Percentiles rank a stretch among this genome's conserved stretches.
phyloP scores from a whole-genome alignment of 2,329 filamentous ascomycete species.

The Amauroascus verrucosus region DNA sequence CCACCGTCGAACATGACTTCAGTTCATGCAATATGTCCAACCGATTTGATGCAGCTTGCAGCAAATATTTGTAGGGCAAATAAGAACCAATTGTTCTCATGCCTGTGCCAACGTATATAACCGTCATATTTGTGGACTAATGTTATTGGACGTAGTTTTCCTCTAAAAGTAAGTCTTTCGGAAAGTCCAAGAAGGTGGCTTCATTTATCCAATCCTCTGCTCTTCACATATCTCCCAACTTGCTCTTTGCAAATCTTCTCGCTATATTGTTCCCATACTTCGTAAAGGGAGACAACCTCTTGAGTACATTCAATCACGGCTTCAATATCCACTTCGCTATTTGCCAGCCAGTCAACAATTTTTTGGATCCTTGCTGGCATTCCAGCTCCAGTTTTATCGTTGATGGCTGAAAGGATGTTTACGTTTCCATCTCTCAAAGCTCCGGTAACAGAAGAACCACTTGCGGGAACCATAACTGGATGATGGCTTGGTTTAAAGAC shows the following conservation, averaged over 20 bases:
- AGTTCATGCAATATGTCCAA: too few relatives aligned
- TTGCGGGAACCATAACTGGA: neutral
- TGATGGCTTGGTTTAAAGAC: conserved; percentile 43
- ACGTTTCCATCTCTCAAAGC: conserved; percentile 30
- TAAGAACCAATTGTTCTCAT: too few relatives aligned
- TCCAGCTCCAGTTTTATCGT: conserved; percentile 21
- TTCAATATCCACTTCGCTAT: conserved; percentile 68
- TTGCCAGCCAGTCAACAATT: conserved; percentile 67
- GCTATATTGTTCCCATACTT: conserved; percentile 57
- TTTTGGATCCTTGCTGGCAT: conserved; percentile 44
- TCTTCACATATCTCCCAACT: conserved; percentile 53
- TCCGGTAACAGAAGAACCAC: conserved; percentile 18
- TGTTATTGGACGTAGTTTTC: neutral
- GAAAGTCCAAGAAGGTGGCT: neutral
- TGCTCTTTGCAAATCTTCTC: conserved; percentile 56
- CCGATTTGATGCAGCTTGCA: too few relatives aligned
- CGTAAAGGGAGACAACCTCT: conserved; percentile 82
- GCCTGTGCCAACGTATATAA: neutral
- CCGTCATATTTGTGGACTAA: neutral
- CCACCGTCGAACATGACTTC: too few relatives aligned
- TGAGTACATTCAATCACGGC: conserved; percentile 82
- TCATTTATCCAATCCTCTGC: conserved; percentile 48
- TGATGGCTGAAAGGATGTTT: conserved; percentile 26
- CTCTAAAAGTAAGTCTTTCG: neutral
- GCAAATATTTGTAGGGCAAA: too few relatives aligned